A percentile compares a stretch with the other conserved stretches of the same genome.
Evolutionary conservation across 306 rosid species (phyloP).

Genomic region (Boehmeria nivea): DNA sequence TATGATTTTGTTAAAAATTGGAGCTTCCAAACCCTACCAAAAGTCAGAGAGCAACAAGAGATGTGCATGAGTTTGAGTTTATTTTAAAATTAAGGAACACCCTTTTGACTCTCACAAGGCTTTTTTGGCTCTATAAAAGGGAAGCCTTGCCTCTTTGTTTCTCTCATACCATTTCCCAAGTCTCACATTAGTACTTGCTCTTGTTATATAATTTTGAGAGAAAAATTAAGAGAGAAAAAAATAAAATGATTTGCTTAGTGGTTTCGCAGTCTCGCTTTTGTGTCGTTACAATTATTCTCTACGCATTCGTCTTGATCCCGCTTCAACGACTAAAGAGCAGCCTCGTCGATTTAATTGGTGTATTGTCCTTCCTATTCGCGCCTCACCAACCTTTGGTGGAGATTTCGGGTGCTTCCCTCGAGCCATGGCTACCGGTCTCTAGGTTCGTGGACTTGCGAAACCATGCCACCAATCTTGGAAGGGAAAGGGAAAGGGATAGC

Average conservation of each 20-base stretch:
- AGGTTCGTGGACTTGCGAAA: slow-evolving; percentile 40
- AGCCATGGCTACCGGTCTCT: slow-evolving; percentile 27
- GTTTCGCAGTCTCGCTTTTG: slow-evolving; percentile 36
- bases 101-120: slow-evolving; percentile 19
- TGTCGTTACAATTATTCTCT: slow-evolving; percentile 47
- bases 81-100: slow-evolving; percentile 18
- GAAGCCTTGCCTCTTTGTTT: slow-evolving; percentile 3
- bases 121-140: slow-evolving; percentile 18
- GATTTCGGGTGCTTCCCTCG: not conserved
- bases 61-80: slow-evolving; percentile 4
- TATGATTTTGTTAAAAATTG: not conserved
- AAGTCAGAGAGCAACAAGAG: slow-evolving; percentile 35
- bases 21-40: slow-evolving; percentile 11
- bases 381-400: not conserved
- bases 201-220: not conserved
- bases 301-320: slow-evolving; percentile 66
- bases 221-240: not conserved
- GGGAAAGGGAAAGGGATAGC: not conserved
- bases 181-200: not conserved
- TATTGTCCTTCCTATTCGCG: not conserved
- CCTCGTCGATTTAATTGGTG: slow-evolving; percentile 17
- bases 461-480: too few species aligned
- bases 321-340: slow-evolving; percentile 34
- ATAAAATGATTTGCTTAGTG: slow-evolving; percentile 46
- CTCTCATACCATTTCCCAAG: not conserved